phyloP scores from a whole-genome alignment of 192 early-diverging fungal species.

The Linnemannia elongata region DNA sequence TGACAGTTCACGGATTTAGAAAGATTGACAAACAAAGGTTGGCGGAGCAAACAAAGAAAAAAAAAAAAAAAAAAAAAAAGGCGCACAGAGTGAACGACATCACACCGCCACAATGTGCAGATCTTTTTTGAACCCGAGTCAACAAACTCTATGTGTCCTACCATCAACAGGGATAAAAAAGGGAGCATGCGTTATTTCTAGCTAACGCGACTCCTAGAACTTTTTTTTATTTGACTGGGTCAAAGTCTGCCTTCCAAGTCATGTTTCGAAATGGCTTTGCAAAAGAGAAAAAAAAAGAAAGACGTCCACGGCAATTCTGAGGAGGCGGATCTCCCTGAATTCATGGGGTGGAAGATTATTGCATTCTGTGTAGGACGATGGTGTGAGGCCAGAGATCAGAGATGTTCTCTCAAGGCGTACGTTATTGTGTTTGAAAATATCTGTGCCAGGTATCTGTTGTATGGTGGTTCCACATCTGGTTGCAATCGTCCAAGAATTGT shows the following conservation, averaged over 20 bases:
- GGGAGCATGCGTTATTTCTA: not conserved
- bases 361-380: not conserved
- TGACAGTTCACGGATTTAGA: too few relatives aligned
- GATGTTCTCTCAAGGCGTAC: not conserved
- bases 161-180: not conserved
- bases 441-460: too few relatives aligned
- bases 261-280: not conserved
- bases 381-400: not conserved
- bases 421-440: too few relatives aligned
- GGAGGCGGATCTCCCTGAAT: not conserved
- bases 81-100: not conserved
- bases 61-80: not conserved
- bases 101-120: constrained; percentile 4
- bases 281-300: not conserved
- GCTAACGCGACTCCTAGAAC: constrained; percentile 2
- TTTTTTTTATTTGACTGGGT: not conserved
- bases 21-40: too few relatives aligned
- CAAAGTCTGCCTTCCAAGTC: not conserved
- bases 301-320: not conserved
- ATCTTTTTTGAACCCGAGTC: not conserved
- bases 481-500: not conserved
- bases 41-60: not conserved
- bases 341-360: not conserved
- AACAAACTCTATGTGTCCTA: not conserved
- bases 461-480: too few relatives aligned